Percentiles rank a stretch among this genome's conserved stretches.
Evolutionary conservation across 2,329 filamentous ascomycete species (phyloP).

Genomic region (Alternaria burnsii): DNA sequence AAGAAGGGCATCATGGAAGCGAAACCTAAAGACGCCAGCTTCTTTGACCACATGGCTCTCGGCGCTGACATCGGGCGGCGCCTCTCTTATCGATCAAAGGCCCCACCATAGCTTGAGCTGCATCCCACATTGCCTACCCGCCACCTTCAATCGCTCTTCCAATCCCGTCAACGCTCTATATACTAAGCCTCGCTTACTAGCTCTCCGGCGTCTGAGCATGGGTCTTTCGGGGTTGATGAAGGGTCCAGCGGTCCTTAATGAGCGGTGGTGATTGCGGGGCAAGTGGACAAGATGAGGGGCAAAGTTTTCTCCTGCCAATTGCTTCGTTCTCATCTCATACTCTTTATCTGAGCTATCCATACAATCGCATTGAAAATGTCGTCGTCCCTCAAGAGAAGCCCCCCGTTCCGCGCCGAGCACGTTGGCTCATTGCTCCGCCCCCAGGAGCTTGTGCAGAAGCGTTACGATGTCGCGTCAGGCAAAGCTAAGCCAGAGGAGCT

Average conservation of each 20-base stretch:
- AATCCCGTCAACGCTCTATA: constrained; percentile 24
- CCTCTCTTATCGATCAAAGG: constrained; percentile 20
- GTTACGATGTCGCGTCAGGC: constrained; percentile 61
- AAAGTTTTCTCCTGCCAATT: constrained; percentile 17
- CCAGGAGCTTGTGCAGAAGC: constrained; percentile 66
- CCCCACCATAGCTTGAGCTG: constrained; percentile 36
- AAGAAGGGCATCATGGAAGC: background rate
- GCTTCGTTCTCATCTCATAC: constrained; percentile 13
- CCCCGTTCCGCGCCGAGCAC: constrained; percentile 76
- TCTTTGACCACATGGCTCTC: background rate
- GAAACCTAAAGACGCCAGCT: background rate
- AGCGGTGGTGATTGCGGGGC: constrained; percentile 34
- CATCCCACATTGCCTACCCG: constrained; percentile 32
- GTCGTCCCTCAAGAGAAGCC: constrained; percentile 48
- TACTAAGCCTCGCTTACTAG: constrained; percentile 15
- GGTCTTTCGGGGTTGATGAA: constrained; percentile 18
- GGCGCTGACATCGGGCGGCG: constrained; percentile 7
- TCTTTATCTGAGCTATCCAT: constrained; percentile 2
- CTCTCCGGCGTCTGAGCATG: constrained; percentile 16
- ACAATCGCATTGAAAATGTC: constrained; percentile 44
- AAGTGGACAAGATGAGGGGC: constrained; percentile 33
- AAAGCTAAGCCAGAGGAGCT: constrained; percentile 60
- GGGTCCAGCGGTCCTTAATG: constrained; percentile 22
- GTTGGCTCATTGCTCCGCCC: constrained; percentile 76
- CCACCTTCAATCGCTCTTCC: constrained; percentile 22